Evolutionary conservation across 2,329 filamentous ascomycete species (phyloP), one percentile per base, ranked within the genome.

Genomic region (Mycogone perniciosa): DNA sequence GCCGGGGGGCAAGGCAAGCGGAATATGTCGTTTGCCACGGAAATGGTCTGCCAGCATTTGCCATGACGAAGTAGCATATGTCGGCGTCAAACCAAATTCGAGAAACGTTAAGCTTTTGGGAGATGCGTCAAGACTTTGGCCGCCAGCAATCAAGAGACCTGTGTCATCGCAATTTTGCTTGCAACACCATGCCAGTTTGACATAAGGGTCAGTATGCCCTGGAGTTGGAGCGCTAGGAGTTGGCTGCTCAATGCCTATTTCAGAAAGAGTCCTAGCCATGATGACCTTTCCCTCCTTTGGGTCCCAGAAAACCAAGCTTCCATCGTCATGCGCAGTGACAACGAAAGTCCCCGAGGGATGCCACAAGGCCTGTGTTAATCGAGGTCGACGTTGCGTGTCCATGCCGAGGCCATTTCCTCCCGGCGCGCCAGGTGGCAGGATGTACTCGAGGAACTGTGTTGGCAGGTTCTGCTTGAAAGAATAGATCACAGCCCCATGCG

Each of bases 161-260:
- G 90, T 97, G 62, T 99, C 92, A 61, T 99, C 93, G 0, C 90
- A 86, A 62, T 97, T 95, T 53, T 85, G 79, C 65, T 96, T 96
- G 51, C 89, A 92, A 69, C 93, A 99, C 93, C 93, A 99, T 1
- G 84, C 80, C 50, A 97, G 82, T 55, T 84, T 84, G 54, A 82
- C 81, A 54, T 92, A 86, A 0, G 89, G 89, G 50, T 88, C 85
- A 54, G 87, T 85, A 10, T 85, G 69, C 11, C 76, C 76, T 39
- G 83, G 72, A 1, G 74, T 75, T 1, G 75, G 76, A 4, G 76
- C 69, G 1, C 71, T 60, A 10, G 74, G 65, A 0, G 76, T 76
- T 2, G 85, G 83, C 55, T 85, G 79, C 59, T 96, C 80, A 49
- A 97, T 74, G 59, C 88, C 80, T 4, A 80, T 80, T 51, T 89